Conservation (phyloP, 2,329 filamentous ascomycete genomes). For the Verticillium nonalfalfae region DNA sequence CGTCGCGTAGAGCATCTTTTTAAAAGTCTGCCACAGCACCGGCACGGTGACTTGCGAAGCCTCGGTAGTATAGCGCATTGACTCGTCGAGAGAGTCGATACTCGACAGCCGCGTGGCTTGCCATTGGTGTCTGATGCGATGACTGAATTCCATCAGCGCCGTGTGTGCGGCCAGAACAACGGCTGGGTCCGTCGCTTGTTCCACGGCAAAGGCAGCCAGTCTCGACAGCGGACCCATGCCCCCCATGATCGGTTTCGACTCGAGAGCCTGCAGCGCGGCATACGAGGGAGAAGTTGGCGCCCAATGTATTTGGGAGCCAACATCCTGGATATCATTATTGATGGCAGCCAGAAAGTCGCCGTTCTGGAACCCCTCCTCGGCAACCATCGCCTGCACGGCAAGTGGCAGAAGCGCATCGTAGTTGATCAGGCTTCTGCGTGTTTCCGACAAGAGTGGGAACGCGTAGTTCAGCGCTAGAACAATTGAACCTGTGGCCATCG, state of each 20-base stretch:
- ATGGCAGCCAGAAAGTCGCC: slow-evolving; percentile 70
- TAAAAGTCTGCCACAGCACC: slow-evolving; percentile 67
- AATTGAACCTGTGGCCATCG: slow-evolving; percentile 43
- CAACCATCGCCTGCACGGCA: slow-evolving; percentile 60
- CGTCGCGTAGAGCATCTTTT: slow-evolving; percentile 68
- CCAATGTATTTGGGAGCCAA: slow-evolving; percentile 59
- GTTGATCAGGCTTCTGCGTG: slow-evolving; percentile 52
- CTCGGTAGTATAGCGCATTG: slow-evolving; percentile 54
- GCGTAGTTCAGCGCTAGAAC: slow-evolving; percentile 70
- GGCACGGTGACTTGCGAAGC: slow-evolving; percentile 62
- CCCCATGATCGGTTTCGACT: slow-evolving; percentile 54
- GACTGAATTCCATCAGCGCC: slow-evolving; percentile 60
- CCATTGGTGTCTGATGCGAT: slow-evolving; percentile 66
- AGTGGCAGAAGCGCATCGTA: slow-evolving; percentile 67
- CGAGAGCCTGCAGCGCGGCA: slow-evolving; percentile 49
- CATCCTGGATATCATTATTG: slow-evolving; percentile 57
- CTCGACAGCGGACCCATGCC: slow-evolving; percentile 63
- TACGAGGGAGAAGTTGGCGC: slow-evolving; percentile 53
- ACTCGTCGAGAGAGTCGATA: slow-evolving; percentile 64
- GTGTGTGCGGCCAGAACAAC: slow-evolving; percentile 48
- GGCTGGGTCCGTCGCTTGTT: slow-evolving; percentile 39
- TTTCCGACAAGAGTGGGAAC: slow-evolving; percentile 63
- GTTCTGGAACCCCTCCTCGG: slow-evolving; percentile 66
- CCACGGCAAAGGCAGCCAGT: slow-evolving; percentile 57
- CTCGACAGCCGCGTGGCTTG: slow-evolving; percentile 65